These are phyloP conservation scores for Cercospora sp. DNA, from an alignment of 2,329 filamentous ascomycete genomes.

Conservation along the genomic window DNA sequence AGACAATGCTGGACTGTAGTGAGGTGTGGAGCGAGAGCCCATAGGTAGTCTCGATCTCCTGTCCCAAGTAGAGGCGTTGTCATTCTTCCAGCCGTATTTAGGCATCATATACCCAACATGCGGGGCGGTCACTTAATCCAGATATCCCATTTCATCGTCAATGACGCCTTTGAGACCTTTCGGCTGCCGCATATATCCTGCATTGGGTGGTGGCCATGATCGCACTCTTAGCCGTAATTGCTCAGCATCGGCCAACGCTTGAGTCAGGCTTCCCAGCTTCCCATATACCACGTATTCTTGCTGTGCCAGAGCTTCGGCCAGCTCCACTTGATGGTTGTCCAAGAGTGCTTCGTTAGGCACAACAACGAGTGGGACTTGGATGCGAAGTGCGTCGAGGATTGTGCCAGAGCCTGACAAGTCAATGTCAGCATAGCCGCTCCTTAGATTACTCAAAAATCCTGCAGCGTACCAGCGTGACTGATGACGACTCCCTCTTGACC, in stretches of 20 bases:
- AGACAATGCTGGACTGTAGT: neutral
- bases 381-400: slow-evolving; percentile 77
- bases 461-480: slow-evolving; percentile 75
- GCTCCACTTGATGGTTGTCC: slow-evolving; percentile 87
- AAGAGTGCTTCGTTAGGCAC: slow-evolving; percentile 81
- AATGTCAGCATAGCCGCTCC: slow-evolving; percentile 4
- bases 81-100: neutral
- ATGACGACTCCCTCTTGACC: slow-evolving; percentile 70
- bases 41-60: neutral
- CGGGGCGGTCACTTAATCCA: slow-evolving; percentile 44
- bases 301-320: slow-evolving; percentile 72
- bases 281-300: slow-evolving; percentile 78
- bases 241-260: slow-evolving; percentile 53
- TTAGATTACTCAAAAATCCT: neutral
- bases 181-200: slow-evolving; percentile 44
- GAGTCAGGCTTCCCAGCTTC: slow-evolving; percentile 56
- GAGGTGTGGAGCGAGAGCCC: neutral
- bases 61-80: neutral
- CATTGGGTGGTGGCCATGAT: slow-evolving; percentile 54
- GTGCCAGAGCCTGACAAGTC: slow-evolving; percentile 74
- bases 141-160: slow-evolving; percentile 59
- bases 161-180: slow-evolving; percentile 52
- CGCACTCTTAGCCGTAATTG: slow-evolving; percentile 45
- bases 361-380: slow-evolving; percentile 76
- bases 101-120: neutral